phyloP scores from a whole-genome alignment of 495 filamentous ascomycete species.

The Ramalina peruviana region DNA sequence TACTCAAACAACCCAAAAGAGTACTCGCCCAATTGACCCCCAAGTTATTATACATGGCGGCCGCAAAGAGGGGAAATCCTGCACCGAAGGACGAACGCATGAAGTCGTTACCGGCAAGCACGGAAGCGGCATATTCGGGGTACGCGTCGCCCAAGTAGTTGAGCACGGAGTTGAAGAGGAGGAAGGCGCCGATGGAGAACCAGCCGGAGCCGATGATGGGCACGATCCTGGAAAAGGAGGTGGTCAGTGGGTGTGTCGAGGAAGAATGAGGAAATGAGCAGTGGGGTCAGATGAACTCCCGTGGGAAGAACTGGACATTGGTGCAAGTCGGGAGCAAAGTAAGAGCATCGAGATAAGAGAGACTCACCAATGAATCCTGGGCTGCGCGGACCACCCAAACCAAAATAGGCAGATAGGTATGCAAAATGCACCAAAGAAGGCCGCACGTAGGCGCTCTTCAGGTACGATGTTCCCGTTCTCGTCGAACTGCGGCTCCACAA shows the following conservation, averaged over 20 bases:
- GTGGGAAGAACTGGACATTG: too few species aligned
- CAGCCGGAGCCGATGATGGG: constrained; percentile 37
- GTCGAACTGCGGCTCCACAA: constrained; percentile 28
- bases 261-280: background rate
- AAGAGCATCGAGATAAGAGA: background rate
- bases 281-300: background rate
- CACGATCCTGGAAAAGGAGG: constrained; percentile 21
- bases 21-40: constrained; percentile 49
- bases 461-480: constrained; percentile 25
- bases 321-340: too few species aligned
- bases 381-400: constrained; percentile 40
- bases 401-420: constrained; percentile 43
- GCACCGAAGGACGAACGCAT: constrained; percentile 33
- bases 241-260: too few species aligned
- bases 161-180: constrained; percentile 41
- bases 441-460: constrained; percentile 30
- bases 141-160: constrained; percentile 27
- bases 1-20: constrained; percentile 42
- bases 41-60: constrained; percentile 42
- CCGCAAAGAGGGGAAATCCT: constrained; percentile 36
- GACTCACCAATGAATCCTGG: constrained; percentile 28
- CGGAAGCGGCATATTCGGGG: constrained; percentile 31
- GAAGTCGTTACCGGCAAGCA: constrained; percentile 39
- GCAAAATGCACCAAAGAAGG: constrained; percentile 24
- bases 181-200: constrained; percentile 38